Evolutionary conservation across 2,329 filamentous ascomycete genomes (phyloP).

Genomic region (Emmonsiellopsis sp.): DNA sequence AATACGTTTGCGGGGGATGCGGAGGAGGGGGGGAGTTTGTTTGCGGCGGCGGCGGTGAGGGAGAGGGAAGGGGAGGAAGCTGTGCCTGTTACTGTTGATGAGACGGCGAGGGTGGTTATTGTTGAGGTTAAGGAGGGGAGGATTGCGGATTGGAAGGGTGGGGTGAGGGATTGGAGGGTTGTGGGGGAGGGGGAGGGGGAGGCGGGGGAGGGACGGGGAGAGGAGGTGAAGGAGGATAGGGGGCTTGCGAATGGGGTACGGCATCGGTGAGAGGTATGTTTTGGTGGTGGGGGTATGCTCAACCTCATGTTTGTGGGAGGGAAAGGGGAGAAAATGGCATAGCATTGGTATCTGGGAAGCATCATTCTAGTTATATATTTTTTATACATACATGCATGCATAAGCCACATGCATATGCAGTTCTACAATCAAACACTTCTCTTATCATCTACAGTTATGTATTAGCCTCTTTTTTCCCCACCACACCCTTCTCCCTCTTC

Average conservation of each 20-base stretch:
- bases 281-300: neutral
- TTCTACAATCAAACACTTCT: too few relatives aligned
- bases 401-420: too few relatives aligned
- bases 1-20: conserved; percentile 66
- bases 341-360: too few relatives aligned
- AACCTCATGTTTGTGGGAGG: too few relatives aligned
- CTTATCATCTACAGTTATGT: too few relatives aligned
- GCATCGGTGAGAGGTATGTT: neutral
- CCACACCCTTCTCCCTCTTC: too few relatives aligned
- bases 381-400: too few relatives aligned
- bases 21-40: conserved; percentile 38
- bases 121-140: conserved; percentile 77
- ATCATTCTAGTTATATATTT: too few relatives aligned
- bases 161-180: conserved; percentile 66
- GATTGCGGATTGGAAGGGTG: conserved; percentile 93
- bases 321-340: too few relatives aligned
- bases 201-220: neutral
- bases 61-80: conserved; percentile 31
- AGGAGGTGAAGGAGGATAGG: conserved; percentile 3
- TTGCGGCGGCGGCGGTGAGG: conserved; percentile 24
- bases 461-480: too few relatives aligned
- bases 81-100: conserved; percentile 52
- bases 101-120: conserved; percentile 78
- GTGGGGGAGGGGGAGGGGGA: conserved; percentile 24
- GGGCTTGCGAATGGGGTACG: neutral